Conservation (phyloP, 495 filamentous ascomycete genomes). For the Apodospora peruviana region DNA sequence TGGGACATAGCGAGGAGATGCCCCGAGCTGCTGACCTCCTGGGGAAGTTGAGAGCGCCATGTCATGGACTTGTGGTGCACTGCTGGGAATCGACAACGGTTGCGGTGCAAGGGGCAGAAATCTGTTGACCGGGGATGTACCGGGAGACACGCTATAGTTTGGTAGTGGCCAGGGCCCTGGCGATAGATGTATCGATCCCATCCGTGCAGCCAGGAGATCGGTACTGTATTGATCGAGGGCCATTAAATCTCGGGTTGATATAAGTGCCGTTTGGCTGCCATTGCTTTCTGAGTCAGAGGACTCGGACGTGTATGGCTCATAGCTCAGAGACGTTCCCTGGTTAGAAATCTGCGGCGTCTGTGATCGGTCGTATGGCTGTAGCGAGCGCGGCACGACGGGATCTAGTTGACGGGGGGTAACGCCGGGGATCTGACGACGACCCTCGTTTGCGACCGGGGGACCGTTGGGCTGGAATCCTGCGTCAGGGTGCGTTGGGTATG, state of each 20-base stretch:
- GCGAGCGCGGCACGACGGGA: conserved; percentile 6
- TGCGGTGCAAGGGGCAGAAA: conserved; percentile 17
- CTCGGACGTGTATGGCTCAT: conserved; percentile 29
- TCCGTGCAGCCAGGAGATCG: conserved; percentile 23
- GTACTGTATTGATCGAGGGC: conserved; percentile 28
- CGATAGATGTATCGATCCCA: conserved; percentile 26
- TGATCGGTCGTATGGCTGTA: conserved; percentile 12
- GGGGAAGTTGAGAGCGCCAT: conserved; percentile 10
- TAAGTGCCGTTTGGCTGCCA: conserved; percentile 26
- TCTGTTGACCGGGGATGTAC: conserved; percentile 22
- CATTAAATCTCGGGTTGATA: conserved; percentile 42
- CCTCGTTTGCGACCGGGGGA: conserved; percentile 29
- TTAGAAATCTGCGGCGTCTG: conserved; percentile 12
- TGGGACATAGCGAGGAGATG: conserved; percentile 27
- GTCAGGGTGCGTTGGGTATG: conserved; percentile 17
- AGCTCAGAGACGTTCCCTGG: conserved; percentile 23
- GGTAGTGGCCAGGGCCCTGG: conserved; percentile 12
- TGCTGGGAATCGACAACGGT: conserved; percentile 16
- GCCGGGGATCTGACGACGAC: conserved; percentile 21
- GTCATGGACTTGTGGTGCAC: conserved; percentile 3
- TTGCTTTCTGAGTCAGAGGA: conserved; percentile 20
- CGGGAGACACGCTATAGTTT: conserved; percentile 22
- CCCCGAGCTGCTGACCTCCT: conserved; percentile 5
- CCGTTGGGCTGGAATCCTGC: conserved; percentile 18
- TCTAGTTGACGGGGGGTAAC: conserved; percentile 3